These are phyloP conservation scores for Naematelia encephala DNA, from an alignment of 768 basidiomycete species.

Conservation along the genomic window DNA sequence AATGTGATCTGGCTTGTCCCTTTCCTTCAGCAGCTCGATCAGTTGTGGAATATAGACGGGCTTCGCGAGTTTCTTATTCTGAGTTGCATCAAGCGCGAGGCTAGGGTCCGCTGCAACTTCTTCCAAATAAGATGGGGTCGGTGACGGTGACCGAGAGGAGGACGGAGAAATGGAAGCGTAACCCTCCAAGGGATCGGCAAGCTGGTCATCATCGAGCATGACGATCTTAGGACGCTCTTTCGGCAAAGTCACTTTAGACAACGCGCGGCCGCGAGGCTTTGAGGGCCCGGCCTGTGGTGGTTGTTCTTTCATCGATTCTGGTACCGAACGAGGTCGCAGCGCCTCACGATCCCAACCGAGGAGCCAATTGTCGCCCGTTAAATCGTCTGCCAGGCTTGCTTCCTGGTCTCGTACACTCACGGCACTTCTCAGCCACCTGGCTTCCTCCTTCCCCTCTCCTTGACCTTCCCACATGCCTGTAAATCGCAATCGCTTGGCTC, in stretches of 20 bases:
- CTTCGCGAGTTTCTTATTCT: conserved; percentile 63
- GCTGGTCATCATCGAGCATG: conserved; percentile 62
- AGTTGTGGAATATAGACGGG: conserved; percentile 91
- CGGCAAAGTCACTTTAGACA: background rate
- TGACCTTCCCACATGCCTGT: conserved; percentile 71
- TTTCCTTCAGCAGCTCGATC: conserved; percentile 67
- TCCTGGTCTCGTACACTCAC: conserved; percentile 26
- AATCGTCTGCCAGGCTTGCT: conserved; percentile 20
- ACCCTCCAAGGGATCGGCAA: conserved; percentile 74
- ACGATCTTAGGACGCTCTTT: conserved; percentile 31
- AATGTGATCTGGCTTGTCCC: conserved; percentile 65
- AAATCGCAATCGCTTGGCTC: conserved; percentile 65
- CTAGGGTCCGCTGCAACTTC: conserved; percentile 85
- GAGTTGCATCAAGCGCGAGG: conserved; percentile 59
- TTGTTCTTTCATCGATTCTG: background rate
- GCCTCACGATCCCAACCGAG: conserved; percentile 33
- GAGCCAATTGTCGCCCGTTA: conserved; percentile 24
- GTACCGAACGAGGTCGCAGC: conserved; percentile 1
- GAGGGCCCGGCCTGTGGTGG: conserved; percentile 3
- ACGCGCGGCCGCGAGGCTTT: background rate
- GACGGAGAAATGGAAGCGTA: conserved; percentile 66
- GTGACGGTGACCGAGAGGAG: conserved; percentile 69
- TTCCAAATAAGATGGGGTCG: conserved; percentile 72
- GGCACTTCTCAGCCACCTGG: conserved; percentile 58
- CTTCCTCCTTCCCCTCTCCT: conserved; percentile 65